Conservation (phyloP, 768 basidiomycete genomes). For the Tulasnella calospora region DNA sequence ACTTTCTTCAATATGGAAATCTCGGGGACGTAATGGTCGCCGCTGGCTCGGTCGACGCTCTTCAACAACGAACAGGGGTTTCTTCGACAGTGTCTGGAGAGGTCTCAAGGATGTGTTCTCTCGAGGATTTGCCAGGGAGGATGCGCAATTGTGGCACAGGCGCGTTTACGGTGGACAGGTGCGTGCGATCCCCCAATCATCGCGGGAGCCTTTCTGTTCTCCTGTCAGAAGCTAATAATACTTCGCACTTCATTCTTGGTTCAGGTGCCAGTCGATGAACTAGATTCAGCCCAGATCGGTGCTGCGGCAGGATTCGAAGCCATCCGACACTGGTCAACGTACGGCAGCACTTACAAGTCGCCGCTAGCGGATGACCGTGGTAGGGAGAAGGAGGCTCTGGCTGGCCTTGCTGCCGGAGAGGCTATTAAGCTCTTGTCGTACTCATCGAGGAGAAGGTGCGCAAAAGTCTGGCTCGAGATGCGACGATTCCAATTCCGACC, state of each 20-base stretch:
- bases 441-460: not conserved
- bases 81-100: constrained; percentile 41
- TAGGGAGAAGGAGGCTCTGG: constrained; percentile 59
- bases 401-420: constrained; percentile 67
- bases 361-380: constrained; percentile 54
- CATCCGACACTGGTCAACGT: constrained; percentile 62
- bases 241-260: not conserved
- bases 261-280: constrained; percentile 49
- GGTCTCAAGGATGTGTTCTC: constrained; percentile 39
- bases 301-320: constrained; percentile 77
- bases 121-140: constrained; percentile 46
- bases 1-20: not conserved
- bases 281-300: constrained; percentile 61
- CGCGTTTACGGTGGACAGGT: constrained; percentile 56
- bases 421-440: constrained; percentile 31
- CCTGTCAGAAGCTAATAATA: not conserved
- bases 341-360: constrained; percentile 46
- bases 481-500: not conserved
- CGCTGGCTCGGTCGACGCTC: not conserved
- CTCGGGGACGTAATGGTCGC: not conserved
- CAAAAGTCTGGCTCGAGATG: not conserved
- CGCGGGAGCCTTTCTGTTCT: not conserved
- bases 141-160: constrained; percentile 62
- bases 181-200: not conserved
- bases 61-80: not conserved